Conservation (phyloP, 2,329 filamentous ascomycete genomes). For the Stagonosporopsis tanaceti region DNA sequence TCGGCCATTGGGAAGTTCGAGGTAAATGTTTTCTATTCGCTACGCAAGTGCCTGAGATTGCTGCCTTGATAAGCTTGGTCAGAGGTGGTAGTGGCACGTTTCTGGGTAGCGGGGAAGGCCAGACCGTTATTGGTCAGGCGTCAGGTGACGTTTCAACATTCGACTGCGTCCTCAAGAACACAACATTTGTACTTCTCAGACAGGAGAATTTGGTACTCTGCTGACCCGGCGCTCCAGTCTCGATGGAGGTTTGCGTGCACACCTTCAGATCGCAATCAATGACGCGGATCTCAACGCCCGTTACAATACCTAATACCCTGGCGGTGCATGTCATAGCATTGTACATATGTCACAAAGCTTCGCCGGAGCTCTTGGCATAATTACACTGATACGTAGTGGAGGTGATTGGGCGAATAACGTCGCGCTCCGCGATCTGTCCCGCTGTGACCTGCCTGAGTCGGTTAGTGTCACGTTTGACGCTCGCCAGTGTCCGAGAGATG, state of each 20-base stretch:
- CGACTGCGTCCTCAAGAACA: background rate
- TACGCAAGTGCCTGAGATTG: background rate
- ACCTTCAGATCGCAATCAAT: background rate
- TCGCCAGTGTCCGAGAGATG: background rate
- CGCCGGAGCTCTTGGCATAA: slow-evolving; percentile 15
- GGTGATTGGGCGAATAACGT: slow-evolving; percentile 4
- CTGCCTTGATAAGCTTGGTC: slow-evolving; percentile 10
- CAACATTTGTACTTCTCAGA: background rate
- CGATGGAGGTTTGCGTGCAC: background rate
- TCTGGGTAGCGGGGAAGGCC: slow-evolving; percentile 26
- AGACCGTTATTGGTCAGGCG: slow-evolving; percentile 28
- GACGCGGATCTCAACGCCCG: background rate
- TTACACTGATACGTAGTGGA: slow-evolving; percentile 16
- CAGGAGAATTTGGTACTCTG: background rate
- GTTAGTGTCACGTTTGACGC: slow-evolving; percentile 2
- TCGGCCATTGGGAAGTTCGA: slow-evolving; percentile 16
- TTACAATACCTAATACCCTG: background rate
- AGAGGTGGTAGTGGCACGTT: slow-evolving; percentile 7
- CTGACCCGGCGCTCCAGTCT: background rate
- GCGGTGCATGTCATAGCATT: slow-evolving; percentile 11
- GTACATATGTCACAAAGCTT: background rate
- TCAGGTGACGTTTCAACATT: background rate
- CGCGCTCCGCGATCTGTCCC: background rate
- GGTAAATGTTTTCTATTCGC: background rate
- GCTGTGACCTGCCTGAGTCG: slow-evolving; percentile 11